Evolutionary conservation across 2,329 filamentous ascomycete genomes (phyloP).

Genomic region (Colletotrichum cuscutae): DNA sequence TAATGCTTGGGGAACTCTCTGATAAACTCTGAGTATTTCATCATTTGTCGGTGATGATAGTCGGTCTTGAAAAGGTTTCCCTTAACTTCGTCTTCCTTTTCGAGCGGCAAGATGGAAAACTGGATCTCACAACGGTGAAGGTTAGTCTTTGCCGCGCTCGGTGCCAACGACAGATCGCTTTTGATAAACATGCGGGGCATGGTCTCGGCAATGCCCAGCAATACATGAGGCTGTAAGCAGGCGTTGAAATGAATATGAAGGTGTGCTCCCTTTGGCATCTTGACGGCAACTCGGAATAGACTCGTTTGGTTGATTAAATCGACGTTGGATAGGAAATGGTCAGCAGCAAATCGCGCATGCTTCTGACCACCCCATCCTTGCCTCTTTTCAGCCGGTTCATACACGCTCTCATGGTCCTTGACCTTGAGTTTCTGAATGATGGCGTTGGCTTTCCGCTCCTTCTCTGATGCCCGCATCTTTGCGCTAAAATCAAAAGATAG

Average conservation of each 20-base stretch:
- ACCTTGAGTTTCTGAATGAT: conserved; percentile 52
- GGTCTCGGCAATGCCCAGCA: conserved; percentile 65
- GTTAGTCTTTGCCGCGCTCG: conserved; percentile 2
- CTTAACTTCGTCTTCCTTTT: conserved; percentile 47
- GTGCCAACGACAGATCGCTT: conserved; percentile 61
- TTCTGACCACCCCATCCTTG: conserved; percentile 54
- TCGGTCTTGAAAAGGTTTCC: conserved; percentile 59
- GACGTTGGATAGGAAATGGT: conserved; percentile 69
- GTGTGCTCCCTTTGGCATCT: conserved; percentile 77
- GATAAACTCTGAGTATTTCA: conserved; percentile 56
- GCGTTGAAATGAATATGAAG: conserved; percentile 83
- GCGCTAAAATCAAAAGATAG: conserved; percentile 54
- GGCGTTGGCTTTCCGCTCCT: conserved; percentile 50
- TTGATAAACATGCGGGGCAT: conserved; percentile 77
- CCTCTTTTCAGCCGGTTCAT: conserved; percentile 43
- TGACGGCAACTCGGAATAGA: conserved; percentile 65
- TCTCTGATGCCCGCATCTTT: conserved; percentile 42
- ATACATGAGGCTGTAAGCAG: conserved; percentile 69
- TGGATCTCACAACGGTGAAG: conserved; percentile 65
- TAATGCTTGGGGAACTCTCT: conserved; percentile 45
- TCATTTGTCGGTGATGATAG: conserved; percentile 58
- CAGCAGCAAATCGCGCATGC: conserved; percentile 58
- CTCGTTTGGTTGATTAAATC: conserved; percentile 64
- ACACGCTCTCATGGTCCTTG: conserved; percentile 50
- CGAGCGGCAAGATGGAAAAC: conserved; percentile 57